Percentiles rank a stretch among this genome's conserved stretches.
Conservation (phyloP, 2,329 filamentous ascomycete genomes). For the Fusarium sp. region DNA sequence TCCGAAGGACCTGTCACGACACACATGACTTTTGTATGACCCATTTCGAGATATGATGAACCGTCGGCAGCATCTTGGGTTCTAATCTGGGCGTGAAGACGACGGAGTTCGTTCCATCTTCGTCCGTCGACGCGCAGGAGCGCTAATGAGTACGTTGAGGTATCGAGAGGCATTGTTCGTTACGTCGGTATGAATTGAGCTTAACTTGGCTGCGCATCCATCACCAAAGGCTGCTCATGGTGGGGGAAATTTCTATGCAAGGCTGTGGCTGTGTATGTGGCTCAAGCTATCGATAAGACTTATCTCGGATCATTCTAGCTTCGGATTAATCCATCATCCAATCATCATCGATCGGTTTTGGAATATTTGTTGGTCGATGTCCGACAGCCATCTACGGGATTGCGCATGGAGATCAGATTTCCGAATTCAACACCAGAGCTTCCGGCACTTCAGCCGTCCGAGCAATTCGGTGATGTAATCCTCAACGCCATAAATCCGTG, state of each 20-base stretch:
- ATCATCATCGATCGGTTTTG: slow-evolving; percentile 32
- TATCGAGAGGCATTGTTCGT: slow-evolving; percentile 86
- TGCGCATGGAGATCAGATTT: slow-evolving; percentile 7
- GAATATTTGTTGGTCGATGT: slow-evolving; percentile 33
- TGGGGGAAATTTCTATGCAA: slow-evolving; percentile 42
- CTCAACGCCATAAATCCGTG: slow-evolving; percentile 17
- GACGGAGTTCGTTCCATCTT: slow-evolving; percentile 96
- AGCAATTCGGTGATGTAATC: slow-evolving; percentile 26
- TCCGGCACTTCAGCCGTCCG: not conserved
- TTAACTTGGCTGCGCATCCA: slow-evolving; percentile 15
- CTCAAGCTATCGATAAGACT: not conserved
- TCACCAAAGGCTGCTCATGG: slow-evolving; percentile 33
- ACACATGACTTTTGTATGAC: slow-evolving; percentile 96
- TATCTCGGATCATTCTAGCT: slow-evolving; percentile 18
- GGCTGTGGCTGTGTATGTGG: slow-evolving; percentile 42
- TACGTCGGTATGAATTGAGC: not conserved
- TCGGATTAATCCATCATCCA: slow-evolving; percentile 34
- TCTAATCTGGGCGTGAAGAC: slow-evolving; percentile 87
- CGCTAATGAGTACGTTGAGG: slow-evolving; percentile 88
- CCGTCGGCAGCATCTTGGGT: slow-evolving; percentile 94
- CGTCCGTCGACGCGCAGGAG: slow-evolving; percentile 85
- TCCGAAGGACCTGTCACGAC: slow-evolving; percentile 89
- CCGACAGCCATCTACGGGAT: slow-evolving; percentile 27
- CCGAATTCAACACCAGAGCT: slow-evolving; percentile 24
- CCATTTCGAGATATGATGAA: slow-evolving; percentile 94